phyloP scores from a whole-genome alignment of 257 asterid species.

The Plantago ovata region DNA sequence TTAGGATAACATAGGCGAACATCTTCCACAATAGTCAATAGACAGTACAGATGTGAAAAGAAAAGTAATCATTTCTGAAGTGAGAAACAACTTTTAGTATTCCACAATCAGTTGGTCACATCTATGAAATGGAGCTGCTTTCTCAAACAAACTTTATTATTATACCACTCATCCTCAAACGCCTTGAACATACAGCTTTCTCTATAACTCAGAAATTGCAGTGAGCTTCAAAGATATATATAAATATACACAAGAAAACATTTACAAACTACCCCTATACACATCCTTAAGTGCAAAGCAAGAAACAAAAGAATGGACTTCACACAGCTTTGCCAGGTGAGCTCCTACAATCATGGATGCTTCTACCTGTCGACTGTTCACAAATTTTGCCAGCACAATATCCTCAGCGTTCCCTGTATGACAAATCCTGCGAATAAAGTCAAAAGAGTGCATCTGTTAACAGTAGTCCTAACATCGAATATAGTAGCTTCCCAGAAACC shows the following conservation, averaged over 20 bases:
- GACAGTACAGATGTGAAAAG: no score
- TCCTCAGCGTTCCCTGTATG: slow-evolving; percentile 37
- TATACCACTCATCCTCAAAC: neutral
- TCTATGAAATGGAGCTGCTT: neutral
- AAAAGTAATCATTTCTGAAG: no score
- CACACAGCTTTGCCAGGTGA: neutral
- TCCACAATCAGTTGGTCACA: no score
- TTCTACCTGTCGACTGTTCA: slow-evolving; percentile 1
- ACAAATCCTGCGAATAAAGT: slow-evolving; percentile 35
- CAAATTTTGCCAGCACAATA: neutral
- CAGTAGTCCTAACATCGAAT: no score
- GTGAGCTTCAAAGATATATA: neutral
- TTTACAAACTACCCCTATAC: slow-evolving; percentile 23
- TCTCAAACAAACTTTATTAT: neutral
- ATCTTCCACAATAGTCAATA: no score
- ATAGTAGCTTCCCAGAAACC: no score
- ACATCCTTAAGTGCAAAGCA: slow-evolving; percentile 18
- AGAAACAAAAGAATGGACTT: slow-evolving; percentile 33
- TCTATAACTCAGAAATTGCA: slow-evolving; percentile 4
- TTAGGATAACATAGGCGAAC: no score
- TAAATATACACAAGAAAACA: slow-evolving; percentile 14
- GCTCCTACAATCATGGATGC: slow-evolving; percentile 1
- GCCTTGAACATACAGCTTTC: neutral
- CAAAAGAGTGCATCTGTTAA: neutral
- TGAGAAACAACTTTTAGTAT: no score